Evolutionary conservation across 1,139 yeast genomes (phyloP), one percentile per base, ranked within the genome.

Genomic region (Yamadazyma dushanensis): DNA sequence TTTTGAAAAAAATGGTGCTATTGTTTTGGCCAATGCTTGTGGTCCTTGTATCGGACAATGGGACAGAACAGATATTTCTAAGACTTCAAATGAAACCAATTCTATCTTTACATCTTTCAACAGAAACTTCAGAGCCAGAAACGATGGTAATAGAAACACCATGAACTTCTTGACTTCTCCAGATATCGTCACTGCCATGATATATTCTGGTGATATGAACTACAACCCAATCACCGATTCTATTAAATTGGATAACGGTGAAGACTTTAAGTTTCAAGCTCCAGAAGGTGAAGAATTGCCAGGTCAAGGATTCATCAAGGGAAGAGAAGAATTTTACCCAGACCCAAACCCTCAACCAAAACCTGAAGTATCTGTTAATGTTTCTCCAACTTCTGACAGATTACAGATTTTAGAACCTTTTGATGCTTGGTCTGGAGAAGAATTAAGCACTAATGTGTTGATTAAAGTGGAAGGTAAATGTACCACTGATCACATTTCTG

Each of bases 41-140:
- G 98, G 98, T 40, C 98, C 97, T 46, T 92, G 98, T 73, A 92
- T 92, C 55, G 98, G 98, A 36, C 97, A 92, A 70, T 92, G 98
- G 98, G 96, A 89, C 59, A 81, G 98, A 66, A 53, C 64, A 11
- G 76, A 70, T 43, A 74, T 83, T 34, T 72, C 83, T 35, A 83
- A 83, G 60, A 77, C 76, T 37, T 78, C 84, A 7, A 73, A 79
- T 35, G 82, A 77, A 40, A 63, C 62, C 35, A 90, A 90, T 57
- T 88, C 97, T 36, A 92, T 92, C 43, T 84, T 92, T 69, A 87
- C 97, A 16, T 87, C 96, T 10, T 92, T 89, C 73, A 92, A 92
- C 74, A 82, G 98, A 73, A 92, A 92, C 65, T 92, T 92, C 74
- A 78, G 90, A 57, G 95, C 97, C 26, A 83, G 98, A 75, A 92